Percentiles rank a stretch among this genome's conserved stretches.
Conservation (phyloP, 305 asterid genomes). For the Fraxinus floribunda region DNA sequence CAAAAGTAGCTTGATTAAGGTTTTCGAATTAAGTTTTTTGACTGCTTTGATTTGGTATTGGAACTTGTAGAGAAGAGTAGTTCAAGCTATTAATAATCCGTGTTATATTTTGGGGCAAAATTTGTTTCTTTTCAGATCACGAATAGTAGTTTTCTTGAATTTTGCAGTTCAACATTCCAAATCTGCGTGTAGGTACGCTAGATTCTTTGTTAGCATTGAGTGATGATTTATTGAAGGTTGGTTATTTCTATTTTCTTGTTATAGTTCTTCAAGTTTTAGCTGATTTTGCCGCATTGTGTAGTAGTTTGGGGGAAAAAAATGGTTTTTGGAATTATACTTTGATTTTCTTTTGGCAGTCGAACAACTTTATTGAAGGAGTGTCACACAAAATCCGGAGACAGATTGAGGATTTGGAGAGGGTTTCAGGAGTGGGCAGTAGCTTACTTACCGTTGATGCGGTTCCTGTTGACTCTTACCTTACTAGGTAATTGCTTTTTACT, state of each 20-base stretch:
- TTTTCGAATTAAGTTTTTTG: background rate
- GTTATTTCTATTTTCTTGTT: conserved; percentile 10
- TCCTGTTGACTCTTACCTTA: conserved; percentile 93
- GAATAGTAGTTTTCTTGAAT: conserved; percentile 13
- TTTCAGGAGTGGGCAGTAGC: conserved; percentile 70
- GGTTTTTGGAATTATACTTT: background rate
- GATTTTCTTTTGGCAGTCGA: conserved; percentile 48
- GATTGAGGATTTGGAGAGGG: conserved; percentile 92
- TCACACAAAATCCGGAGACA: conserved; percentile 84
- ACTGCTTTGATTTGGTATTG: background rate
- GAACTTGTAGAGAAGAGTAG: background rate
- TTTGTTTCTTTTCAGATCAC: background rate
- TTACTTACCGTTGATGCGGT: conserved; percentile 94
- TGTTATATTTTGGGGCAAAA: background rate
- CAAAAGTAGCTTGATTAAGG: background rate
- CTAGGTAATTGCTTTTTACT: conserved; percentile 44
- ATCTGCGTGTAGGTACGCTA: conserved; percentile 90
- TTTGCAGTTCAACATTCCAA: conserved; percentile 84
- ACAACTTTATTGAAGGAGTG: conserved; percentile 83
- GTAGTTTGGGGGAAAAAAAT: conserved; percentile 2
- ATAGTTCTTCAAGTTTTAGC: background rate
- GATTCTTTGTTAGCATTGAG: conserved; percentile 78
- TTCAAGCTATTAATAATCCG: background rate
- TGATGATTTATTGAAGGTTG: conserved; percentile 77
- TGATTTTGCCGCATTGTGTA: conserved; percentile 14